These are phyloP conservation scores for Irpex lacteus DNA, from an alignment of 1,284 basidiomycete genomes.

Conservation along the genomic window DNA sequence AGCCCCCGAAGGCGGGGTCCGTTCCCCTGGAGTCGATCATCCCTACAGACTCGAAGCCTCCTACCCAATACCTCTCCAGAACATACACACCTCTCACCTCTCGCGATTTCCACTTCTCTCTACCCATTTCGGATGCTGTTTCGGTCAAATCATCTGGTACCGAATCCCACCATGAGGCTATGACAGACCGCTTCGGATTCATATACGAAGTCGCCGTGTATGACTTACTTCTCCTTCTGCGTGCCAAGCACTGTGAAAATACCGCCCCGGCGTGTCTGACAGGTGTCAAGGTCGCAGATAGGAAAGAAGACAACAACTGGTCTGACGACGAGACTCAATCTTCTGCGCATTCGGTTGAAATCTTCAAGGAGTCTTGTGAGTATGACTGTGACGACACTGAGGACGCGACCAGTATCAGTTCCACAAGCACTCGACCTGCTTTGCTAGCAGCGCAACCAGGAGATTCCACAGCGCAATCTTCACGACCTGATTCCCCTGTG, in stretches of 20 bases:
- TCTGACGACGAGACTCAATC: constrained; percentile 40
- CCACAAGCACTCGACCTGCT: constrained; percentile 23
- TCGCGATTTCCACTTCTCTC: constrained; percentile 64
- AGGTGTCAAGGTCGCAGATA: constrained; percentile 83
- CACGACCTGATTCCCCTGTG: constrained; percentile 44
- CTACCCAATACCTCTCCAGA: constrained; percentile 75
- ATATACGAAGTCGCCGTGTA: constrained; percentile 85
- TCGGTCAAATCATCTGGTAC: constrained; percentile 54
- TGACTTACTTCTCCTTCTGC: constrained; percentile 73
- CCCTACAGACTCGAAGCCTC: constrained; percentile 81
- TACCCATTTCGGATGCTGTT: constrained; percentile 55
- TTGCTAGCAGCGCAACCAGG: constrained; percentile 17
- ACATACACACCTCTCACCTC: constrained; percentile 70
- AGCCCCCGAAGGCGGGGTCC: constrained; percentile 39
- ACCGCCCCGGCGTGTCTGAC: constrained; percentile 83
- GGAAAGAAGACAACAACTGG: constrained; percentile 73
- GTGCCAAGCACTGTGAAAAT: constrained; percentile 71
- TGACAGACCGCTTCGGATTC: constrained; percentile 95
- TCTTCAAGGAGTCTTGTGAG: constrained; percentile 58
- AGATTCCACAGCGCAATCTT: constrained; percentile 22
- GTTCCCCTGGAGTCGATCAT: constrained; percentile 93
- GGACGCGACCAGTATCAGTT: constrained; percentile 24
- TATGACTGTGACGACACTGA: constrained; percentile 44
- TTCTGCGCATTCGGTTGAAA: constrained; percentile 41
- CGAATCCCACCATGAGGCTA: constrained; percentile 48